phyloP scores from a whole-genome alignment of 1,139 yeast species.

The Spencermartinsiella ligniputridi region DNA sequence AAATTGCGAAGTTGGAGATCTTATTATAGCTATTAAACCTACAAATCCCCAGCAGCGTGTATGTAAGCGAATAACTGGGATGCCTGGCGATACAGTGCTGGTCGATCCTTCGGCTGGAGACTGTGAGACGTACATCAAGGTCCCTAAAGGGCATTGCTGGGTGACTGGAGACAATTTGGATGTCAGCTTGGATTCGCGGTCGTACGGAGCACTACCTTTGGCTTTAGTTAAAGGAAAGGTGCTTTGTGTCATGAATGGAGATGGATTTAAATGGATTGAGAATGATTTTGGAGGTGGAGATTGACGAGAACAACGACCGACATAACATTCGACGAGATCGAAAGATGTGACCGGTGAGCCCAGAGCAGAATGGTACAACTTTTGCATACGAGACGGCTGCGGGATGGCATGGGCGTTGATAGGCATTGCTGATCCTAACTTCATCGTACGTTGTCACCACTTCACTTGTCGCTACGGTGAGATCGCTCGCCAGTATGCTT shows the following conservation, averaged over 20 bases:
- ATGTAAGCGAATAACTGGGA: slow-evolving; percentile 88
- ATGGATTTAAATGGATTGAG: slow-evolving; percentile 19
- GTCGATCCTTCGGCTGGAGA: slow-evolving; percentile 56
- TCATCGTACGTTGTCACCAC: too few relatives aligned
- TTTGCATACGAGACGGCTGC: too few relatives aligned
- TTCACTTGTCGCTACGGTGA: too few relatives aligned
- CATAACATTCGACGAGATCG: too few relatives aligned
- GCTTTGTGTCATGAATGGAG: slow-evolving; percentile 46
- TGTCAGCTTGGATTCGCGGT: slow-evolving; percentile 85
- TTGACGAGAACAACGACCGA: too few relatives aligned
- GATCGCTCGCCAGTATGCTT: too few relatives aligned
- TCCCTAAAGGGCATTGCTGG: slow-evolving; percentile 87
- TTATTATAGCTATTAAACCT: slow-evolving; percentile 85
- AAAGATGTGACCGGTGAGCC: too few relatives aligned
- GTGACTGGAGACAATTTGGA: slow-evolving; percentile 90
- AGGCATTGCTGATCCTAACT: too few relatives aligned
- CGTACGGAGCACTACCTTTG: slow-evolving; percentile 84
- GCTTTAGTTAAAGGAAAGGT: slow-evolving; percentile 85
- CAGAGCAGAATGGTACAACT: too few relatives aligned
- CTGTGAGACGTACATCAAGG: slow-evolving; percentile 47
- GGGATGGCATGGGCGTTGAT: too few relatives aligned
- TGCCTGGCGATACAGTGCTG: slow-evolving; percentile 86
- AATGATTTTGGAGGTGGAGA: too few relatives aligned
- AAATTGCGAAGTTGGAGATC: slow-evolving; percentile 70
- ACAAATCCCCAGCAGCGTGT: slow-evolving; percentile 83